Evolutionary conservation across 495 filamentous ascomycete species (phyloP), one percentile per base, ranked within the genome.

Genomic region (Daldinia concentrica): DNA sequence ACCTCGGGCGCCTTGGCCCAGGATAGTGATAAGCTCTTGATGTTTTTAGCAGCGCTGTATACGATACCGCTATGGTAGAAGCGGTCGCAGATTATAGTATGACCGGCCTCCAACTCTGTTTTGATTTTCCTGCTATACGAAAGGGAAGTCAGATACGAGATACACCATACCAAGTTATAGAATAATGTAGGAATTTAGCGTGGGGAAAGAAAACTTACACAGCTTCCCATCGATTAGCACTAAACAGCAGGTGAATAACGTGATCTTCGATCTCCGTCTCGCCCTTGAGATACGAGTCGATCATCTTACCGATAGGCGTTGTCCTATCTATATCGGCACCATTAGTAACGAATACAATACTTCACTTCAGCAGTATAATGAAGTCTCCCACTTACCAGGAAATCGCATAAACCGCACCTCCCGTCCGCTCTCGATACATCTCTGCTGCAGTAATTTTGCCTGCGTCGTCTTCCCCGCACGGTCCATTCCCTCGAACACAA

Each of bases 401-500:
- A 99, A 98, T 59, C 93, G 85, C 82, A 97, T 86, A 66, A 91
- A 87, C 74, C 88, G 88, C 29, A 93, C 91, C 37, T 84, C 80
- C 26, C 86, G 84, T 1, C 92, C 91, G 32, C 74, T 84, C 74
- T 69, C 83, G 73, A 81, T 87, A 79, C 69, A 97, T 82, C 66
- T 79, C 84, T 74, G 87, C 80, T 78, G 89, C 60, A 99, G 83
- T 60, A 88, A 83, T 64, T 90, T 86, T 71, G 92, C 94, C 84
- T 99, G 95, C 32, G 95, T 98, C 4, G 94, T 95, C 85, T 99
- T 99, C 43, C 95, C 95, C 39, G 94, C 91, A 64, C 93, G 91
- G 76, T 99, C 95, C 60, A 99, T 87, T 27, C 95, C 95, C 81
- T 99, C 95, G 63, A 99, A 90, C 17, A 95, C 91, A 54, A 98